A percentile compares a stretch with the other conserved stretches of the same genome.
Evolutionary conservation across 805 yeast genomes (phyloP).

Genomic region (Kodamaea laetipori): DNA sequence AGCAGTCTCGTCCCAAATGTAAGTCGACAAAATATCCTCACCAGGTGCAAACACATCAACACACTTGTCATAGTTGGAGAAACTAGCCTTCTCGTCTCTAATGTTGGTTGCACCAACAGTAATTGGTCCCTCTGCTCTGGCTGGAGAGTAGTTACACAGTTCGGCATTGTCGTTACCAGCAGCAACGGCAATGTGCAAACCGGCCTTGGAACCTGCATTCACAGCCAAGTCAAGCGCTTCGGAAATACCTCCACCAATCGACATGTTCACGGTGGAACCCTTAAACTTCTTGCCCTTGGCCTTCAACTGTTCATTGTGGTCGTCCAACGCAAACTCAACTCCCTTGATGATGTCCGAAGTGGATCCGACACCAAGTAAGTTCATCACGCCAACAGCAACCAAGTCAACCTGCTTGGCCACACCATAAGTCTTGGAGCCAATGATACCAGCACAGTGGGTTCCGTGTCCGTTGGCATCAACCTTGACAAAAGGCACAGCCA

Average conservation of each 20-base stretch:
- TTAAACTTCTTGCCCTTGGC: slow-evolving; percentile 66
- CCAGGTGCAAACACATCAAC: slow-evolving; percentile 98
- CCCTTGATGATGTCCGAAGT: slow-evolving; percentile 47
- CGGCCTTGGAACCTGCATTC: slow-evolving; percentile 85
- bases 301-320: slow-evolving; percentile 40
- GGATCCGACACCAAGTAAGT: slow-evolving; percentile 40
- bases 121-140: slow-evolving; percentile 78
- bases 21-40: slow-evolving; percentile 80
- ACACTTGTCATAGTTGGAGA: slow-evolving; percentile 94
- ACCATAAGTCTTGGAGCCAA: slow-evolving; percentile 80
- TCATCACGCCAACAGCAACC: slow-evolving; percentile 46
- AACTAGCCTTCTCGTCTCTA: slow-evolving; percentile 87
- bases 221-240: slow-evolving; percentile 86
- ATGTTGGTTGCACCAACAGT: slow-evolving; percentile 95
- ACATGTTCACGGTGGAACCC: slow-evolving; percentile 90
- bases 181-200: slow-evolving; percentile 91
- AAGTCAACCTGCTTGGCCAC: slow-evolving; percentile 64
- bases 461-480: slow-evolving; percentile 86
- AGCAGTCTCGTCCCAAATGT: slow-evolving; percentile 79
- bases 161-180: slow-evolving; percentile 95
- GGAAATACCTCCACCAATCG: slow-evolving; percentile 91
- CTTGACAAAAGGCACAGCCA: slow-evolving; percentile 42
- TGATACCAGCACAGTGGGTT: slow-evolving; percentile 88
- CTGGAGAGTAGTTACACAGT: slow-evolving; percentile 92
- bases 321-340: slow-evolving; percentile 46